A percentile compares a stretch with the other conserved stretches of the same genome.
These are phyloP conservation scores for Jackrogersella multiformis DNA, from an alignment of 495 filamentous ascomycete species.

Conservation along the genomic window DNA sequence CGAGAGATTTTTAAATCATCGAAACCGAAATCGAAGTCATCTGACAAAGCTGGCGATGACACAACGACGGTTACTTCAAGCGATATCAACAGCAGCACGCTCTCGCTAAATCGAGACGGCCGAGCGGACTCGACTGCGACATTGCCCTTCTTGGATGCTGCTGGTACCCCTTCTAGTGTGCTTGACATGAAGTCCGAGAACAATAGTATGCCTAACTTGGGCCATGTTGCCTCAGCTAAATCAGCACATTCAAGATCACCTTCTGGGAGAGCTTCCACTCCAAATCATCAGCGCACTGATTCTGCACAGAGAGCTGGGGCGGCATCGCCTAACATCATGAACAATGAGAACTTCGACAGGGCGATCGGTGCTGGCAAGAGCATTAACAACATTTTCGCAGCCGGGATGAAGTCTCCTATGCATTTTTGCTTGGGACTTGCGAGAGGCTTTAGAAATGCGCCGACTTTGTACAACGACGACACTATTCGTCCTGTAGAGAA, in stretches of 20 bases:
- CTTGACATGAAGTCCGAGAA: conserved; percentile 19
- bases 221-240: conserved; percentile 3
- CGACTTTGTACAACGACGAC: conserved; percentile 79
- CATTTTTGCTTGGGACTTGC: conserved; percentile 81
- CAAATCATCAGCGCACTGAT: conserved; percentile 18
- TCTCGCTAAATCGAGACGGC: neutral
- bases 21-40: conserved; percentile 29
- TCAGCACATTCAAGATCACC: conserved; percentile 28
- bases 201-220: conserved; percentile 16
- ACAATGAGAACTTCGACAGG: conserved; percentile 56
- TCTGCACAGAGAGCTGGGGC: conserved; percentile 8
- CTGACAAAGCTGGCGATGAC: conserved; percentile 27
- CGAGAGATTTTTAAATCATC: conserved; percentile 70
- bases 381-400: conserved; percentile 71
- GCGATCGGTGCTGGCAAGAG: conserved; percentile 70
- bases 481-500: conserved; percentile 74
- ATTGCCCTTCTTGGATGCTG: conserved; percentile 17
- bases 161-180: conserved; percentile 6
- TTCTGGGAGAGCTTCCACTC: conserved; percentile 19
- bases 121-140: conserved; percentile 22
- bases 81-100: conserved; percentile 38
- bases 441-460: conserved; percentile 86
- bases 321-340: conserved; percentile 9
- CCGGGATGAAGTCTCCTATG: conserved; percentile 78
- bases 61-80: conserved; percentile 25